phyloP scores from a whole-genome alignment of 73 alveolate genomes.

The Paramecium octaurelia region DNA sequence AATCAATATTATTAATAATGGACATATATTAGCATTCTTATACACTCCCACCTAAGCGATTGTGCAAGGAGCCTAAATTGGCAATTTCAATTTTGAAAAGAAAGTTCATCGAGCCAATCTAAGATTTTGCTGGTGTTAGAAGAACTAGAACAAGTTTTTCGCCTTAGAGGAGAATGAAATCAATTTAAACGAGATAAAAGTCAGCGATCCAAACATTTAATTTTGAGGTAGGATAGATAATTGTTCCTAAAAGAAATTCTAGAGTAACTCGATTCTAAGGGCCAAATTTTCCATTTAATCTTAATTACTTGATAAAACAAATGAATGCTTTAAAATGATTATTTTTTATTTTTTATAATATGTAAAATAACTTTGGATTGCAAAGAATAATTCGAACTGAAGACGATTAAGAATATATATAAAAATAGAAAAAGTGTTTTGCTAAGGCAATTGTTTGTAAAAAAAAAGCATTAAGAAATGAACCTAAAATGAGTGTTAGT shows the following conservation, averaged over 20 bases:
- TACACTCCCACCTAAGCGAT: conserved; percentile 3
- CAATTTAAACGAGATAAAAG: not conserved
- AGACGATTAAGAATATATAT: not conserved
- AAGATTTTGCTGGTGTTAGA: not conserved
- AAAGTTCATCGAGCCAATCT: not conserved
- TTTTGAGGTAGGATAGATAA: not conserved
- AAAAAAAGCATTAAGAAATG: not conserved
- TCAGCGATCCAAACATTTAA: not conserved
- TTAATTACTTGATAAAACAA: conserved; percentile 5
- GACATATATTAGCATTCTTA: not conserved
- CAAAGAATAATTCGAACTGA: not conserved
- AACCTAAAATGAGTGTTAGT: not conserved
- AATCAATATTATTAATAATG: not conserved
- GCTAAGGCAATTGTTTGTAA: not conserved
- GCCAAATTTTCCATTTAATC: conserved; percentile 19
- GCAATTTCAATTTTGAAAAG: conserved; percentile 9
- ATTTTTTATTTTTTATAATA: not conserved
- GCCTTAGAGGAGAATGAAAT: not conserved
- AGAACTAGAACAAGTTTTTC: not conserved
- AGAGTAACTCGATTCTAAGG: not conserved
- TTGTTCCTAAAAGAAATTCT: not conserved
- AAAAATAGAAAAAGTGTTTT: not conserved
- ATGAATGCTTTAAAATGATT: conserved; percentile 32
- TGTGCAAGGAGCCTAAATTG: not conserved
- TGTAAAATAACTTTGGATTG: not conserved